phyloP scores from a whole-genome alignment of 2,329 filamentous ascomycete genomes.

The Verticillium isaacii region DNA sequence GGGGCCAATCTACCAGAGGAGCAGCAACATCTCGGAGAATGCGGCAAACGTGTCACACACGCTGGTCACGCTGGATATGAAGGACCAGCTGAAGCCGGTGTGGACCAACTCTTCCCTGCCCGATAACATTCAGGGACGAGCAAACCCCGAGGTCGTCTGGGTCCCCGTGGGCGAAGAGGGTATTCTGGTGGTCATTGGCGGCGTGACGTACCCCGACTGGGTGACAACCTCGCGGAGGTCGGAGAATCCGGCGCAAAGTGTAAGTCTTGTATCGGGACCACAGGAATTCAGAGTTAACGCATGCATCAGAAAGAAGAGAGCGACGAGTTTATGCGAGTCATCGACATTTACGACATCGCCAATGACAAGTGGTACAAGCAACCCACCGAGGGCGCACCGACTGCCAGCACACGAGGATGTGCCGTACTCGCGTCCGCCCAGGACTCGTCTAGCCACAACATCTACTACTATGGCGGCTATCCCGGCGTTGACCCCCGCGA shows the following conservation, averaged over 20 bases:
- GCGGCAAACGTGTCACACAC: constrained; percentile 45
- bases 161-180: constrained; percentile 73
- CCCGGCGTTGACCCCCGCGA: constrained; percentile 38
- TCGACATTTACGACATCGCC: constrained; percentile 75
- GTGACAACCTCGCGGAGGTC: constrained; percentile 19
- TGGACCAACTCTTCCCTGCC: constrained; percentile 58
- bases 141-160: constrained; percentile 65
- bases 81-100: constrained; percentile 36
- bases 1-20: constrained; percentile 40
- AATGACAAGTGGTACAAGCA: constrained; percentile 65
- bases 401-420: constrained; percentile 62
- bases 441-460: constrained; percentile 71
- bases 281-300: not conserved
- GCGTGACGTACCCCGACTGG: constrained; percentile 60
- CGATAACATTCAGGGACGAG: constrained; percentile 43
- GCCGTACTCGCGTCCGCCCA: constrained; percentile 68
- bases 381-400: constrained; percentile 54
- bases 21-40: constrained; percentile 25
- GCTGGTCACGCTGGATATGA: constrained; percentile 59
- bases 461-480: constrained; percentile 82
- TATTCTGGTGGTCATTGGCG: constrained; percentile 72
- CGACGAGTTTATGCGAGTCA: constrained; percentile 63
- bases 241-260: constrained; percentile 29
- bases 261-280: constrained; percentile 19
- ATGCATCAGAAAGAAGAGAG: constrained; percentile 53